Evolutionary conservation across 108 stramenopile genomes (phyloP), one percentile per base, ranked within the genome.

Genomic region (Nitzschia palea): DNA sequence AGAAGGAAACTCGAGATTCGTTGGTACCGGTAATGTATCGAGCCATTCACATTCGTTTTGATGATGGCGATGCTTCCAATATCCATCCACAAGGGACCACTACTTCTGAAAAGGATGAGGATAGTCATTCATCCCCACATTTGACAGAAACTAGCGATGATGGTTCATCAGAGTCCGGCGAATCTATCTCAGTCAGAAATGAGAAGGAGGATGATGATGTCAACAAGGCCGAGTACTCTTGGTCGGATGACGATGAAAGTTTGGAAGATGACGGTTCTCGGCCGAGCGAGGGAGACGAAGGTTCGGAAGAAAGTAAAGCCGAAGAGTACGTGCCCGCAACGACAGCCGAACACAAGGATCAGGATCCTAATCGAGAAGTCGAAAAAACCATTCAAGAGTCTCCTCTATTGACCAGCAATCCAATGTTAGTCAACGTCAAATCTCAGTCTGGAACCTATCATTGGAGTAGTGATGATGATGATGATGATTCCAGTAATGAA

Each of bases 31-130:
- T 67, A 58, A 61, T 67, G 65, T 62, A 86, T 74, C 70, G 90
- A 26, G 84, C 80, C 14, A 78, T 88, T 31, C 87, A 83, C 55
- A 60, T 88, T 62, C 81, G 82, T 31, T 89, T 86, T 66, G 60
- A 45, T 10, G 47, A 63, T 0, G 61, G 60, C 30, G 70, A 44
- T 14, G n/a, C 58, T 44, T 35, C 29, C 59, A 22, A 5, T 56
- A 28, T 12, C 44, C 8, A 35, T 10, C 37, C 10, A 40, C 37
- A 40, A 14, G 37, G 30, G 6, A 31, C 18, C 3, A 57, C 26
- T 26, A 45, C 44, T 34, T 14, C 58, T 0, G 33, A 54, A 22
- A 44, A 68, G 47, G 57, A 68, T 31, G 44, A 50, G 32, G 59
- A 53, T 55, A 29, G 52, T 58, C 23, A 51, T 37, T 43, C 31